These are phyloP conservation scores for Agarophyton chilense DNA, from an alignment of 23 red algal genomes.

Conservation along the genomic window DNA sequence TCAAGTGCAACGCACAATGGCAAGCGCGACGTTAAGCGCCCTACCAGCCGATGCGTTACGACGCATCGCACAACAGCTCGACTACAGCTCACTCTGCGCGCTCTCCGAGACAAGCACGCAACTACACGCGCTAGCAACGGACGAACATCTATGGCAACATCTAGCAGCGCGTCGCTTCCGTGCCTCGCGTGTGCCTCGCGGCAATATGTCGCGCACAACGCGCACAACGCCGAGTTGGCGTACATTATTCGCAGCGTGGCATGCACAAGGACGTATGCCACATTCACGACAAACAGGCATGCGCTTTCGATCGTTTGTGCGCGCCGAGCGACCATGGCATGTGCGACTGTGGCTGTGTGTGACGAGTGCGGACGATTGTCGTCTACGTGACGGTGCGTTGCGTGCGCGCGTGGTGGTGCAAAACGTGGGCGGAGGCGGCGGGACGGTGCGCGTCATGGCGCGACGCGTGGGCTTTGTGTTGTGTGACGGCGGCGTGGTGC, in stretches of 20 bases:
- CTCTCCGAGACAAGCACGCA: not conserved
- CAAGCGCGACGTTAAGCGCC: too few species aligned
- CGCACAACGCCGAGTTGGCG: not conserved
- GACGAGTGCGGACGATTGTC: slow-evolving; percentile 29
- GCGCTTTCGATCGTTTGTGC: not conserved
- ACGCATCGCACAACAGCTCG: not conserved
- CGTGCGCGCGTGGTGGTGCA: slow-evolving; percentile 31
- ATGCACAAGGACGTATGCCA: slow-evolving; percentile 32
- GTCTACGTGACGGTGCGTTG: not conserved
- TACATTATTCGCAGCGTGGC: slow-evolving; percentile 21
- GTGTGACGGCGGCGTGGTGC: not conserved
- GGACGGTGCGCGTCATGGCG: not conserved
- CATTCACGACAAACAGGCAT: slow-evolving; percentile 8
- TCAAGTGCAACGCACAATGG: too few species aligned
- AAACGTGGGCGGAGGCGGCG: slow-evolving; percentile 16
- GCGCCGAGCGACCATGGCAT: not conserved
- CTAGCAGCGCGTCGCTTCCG: slow-evolving; percentile 22
- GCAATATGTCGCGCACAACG: not conserved
- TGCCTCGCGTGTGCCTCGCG: not conserved
- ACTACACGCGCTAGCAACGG: not conserved
- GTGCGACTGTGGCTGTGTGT: slow-evolving; percentile 32
- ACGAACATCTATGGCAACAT: not conserved
- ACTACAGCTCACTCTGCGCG: not conserved
- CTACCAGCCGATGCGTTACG: not conserved
- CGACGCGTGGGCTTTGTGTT: not conserved